These are phyloP conservation scores for Acrasis kona DNA, from an alignment of 78 protist genomes.

Conservation along the genomic window DNA sequence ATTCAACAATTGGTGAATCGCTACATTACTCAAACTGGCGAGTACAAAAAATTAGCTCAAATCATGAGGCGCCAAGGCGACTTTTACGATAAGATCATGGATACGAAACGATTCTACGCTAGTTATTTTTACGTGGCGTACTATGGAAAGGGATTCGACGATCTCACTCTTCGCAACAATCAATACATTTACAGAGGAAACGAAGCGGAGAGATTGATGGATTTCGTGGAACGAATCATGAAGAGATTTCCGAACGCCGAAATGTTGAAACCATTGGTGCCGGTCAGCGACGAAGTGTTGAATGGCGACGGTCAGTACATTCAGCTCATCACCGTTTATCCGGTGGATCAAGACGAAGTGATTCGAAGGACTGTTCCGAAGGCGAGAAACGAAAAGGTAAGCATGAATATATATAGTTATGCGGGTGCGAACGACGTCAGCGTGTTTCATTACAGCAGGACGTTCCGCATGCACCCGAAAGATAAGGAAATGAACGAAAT, in stretches of 20 bases:
- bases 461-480: not conserved
- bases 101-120: not conserved
- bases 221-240: not conserved
- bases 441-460: not conserved
- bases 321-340: not conserved
- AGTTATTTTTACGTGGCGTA: not conserved
- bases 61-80: not conserved
- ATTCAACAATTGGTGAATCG: not conserved
- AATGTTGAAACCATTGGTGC: not conserved
- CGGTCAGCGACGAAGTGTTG: not conserved
- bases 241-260: constrained; percentile 6
- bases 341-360: not conserved
- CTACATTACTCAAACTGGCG: not conserved
- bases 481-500: not conserved
- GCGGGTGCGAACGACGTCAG: not conserved
- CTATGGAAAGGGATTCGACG: constrained; percentile 1
- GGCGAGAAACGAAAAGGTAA: not conserved
- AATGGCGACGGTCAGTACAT: not conserved
- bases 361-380: not conserved
- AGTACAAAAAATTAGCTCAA: not conserved
- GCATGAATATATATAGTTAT: not conserved
- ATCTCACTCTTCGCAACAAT: not conserved
- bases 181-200: not conserved
- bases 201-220: constrained; percentile 3
- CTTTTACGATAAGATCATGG: not conserved